Percentiles rank a stretch among this genome's conserved stretches.
These are phyloP conservation scores for Psilocybe mexicana DNA, from an alignment of 1,284 basidiomycete species.

Conservation along the genomic window DNA sequence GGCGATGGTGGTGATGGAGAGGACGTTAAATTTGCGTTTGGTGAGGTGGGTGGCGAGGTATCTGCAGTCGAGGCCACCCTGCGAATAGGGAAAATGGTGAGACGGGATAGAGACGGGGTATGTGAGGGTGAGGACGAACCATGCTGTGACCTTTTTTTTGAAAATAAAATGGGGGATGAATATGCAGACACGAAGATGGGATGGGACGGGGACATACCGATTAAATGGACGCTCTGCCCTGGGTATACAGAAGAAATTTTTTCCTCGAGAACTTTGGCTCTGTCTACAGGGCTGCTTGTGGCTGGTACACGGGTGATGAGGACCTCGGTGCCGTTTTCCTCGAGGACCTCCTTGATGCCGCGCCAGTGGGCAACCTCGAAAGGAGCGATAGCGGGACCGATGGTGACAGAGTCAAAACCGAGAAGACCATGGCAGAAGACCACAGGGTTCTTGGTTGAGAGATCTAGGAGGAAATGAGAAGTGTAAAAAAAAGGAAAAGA, in stretches of 20 bases:
- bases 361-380: constrained; percentile 93
- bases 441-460: constrained; percentile 77
- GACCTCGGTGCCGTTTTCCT: constrained; percentile 87
- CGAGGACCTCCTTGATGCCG: constrained; percentile 89
- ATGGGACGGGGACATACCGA: constrained; percentile 48
- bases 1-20: constrained; percentile 90
- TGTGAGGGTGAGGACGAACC: constrained; percentile 44
- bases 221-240: constrained; percentile 83
- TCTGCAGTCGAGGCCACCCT: constrained; percentile 93
- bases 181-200: neutral
- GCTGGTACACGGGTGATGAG: constrained; percentile 92
- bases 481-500: neutral
- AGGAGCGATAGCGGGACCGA: constrained; percentile 73
- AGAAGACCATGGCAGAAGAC: constrained; percentile 94
- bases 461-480: constrained; percentile 45
- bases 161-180: neutral
- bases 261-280: constrained; percentile 85
- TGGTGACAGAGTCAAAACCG: constrained; percentile 80
- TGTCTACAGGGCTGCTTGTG: constrained; percentile 81
- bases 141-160: constrained; percentile 74
- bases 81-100: constrained; percentile 6
- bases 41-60: constrained; percentile 80
- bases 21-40: constrained; percentile 65
- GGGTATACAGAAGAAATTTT: constrained; percentile 80
- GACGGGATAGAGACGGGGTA: constrained; percentile 10